Base-by-base conservation (phyloP, 2,329 filamentous ascomycete genomes). In the Calonectria henricotiae region DNA sequence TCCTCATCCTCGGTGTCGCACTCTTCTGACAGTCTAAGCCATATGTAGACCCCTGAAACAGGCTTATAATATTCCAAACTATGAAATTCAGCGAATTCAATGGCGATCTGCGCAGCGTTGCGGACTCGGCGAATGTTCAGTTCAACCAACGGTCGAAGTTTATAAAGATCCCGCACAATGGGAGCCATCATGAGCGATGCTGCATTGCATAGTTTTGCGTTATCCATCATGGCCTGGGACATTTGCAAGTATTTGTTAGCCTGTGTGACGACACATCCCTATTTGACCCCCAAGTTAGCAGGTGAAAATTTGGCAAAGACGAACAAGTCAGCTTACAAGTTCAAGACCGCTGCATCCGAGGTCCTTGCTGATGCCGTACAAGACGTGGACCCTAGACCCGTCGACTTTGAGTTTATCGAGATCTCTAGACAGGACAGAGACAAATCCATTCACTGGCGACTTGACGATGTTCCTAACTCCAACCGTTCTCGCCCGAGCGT, bases 361-460 rank as follows among this genome's bases (percentile, higher is more conserved):
- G 43, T 46, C 43, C 43, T 23, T 46, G 9, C 43, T 20, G n/a
- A 46, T 46, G 20, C 43, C n/a, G 43, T 46, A 46, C n/a, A 46
- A 20, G 7, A 46, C 43, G 43, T 46, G 43, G n/a, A 46, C 43
- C 20, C 43, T 46, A 4, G 43, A 46, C 7, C 43, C 43, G 20
- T 46, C 20, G 43, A 46, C 43, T 17, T 46, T 46, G 20, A 46
- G 43, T 17, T 20, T 20, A 23, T 20, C 20, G 11, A 46, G 43
- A 12, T 23, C 20, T 23, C 43, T 23, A n/a, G 43, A 46, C n/a
- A 46, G 20, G 8, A 46, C 43, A 20, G 43, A 46, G 20, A 20
- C 20, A 46, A 46, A 46, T 8, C 20, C 20, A 9, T 46, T 46
- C 43, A 20, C 17, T 3, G 43, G 43, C 9, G 43, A 46, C 9